Conservation (phyloP, 2,329 filamentous ascomycete species). For the Incumbomyces delicatus region DNA sequence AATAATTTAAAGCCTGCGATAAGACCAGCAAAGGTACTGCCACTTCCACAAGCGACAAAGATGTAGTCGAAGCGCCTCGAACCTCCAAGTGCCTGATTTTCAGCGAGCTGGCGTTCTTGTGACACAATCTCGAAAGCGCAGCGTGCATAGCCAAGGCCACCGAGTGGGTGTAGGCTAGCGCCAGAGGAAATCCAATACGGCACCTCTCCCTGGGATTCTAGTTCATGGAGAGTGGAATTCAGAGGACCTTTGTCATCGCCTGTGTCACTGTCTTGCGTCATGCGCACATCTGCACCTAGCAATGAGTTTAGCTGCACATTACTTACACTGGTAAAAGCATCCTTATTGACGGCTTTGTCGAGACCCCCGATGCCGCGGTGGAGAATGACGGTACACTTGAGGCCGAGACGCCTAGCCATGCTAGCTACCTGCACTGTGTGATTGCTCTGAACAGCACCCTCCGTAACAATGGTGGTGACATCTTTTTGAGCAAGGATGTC, state of each 20-base stretch:
- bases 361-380: constrained; percentile 23
- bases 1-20: constrained; percentile 27
- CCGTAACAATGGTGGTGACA: constrained; percentile 26
- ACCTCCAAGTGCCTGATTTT: constrained; percentile 6
- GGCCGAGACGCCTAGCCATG: constrained; percentile 23
- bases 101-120: constrained; percentile 1
- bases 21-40: constrained; percentile 27
- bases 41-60: constrained; percentile 29
- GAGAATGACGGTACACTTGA: constrained; percentile 22
- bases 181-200: constrained; percentile 9
- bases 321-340: background rate
- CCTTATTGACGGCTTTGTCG: constrained; percentile 1
- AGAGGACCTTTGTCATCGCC: constrained; percentile 2
- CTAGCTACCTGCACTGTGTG: constrained; percentile 28
- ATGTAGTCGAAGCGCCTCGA: constrained; percentile 25
- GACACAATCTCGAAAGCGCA: constrained; percentile 9
- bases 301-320: constrained; percentile 9
- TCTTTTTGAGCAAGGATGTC: constrained; percentile 22
- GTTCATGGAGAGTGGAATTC: background rate
- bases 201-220: constrained; percentile 1
- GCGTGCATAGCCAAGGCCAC: constrained; percentile 8
- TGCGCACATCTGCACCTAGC: constrained; percentile 16
- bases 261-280: constrained; percentile 5
- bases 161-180: constrained; percentile 7
- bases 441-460: constrained; percentile 30